Evolutionary conservation across 768 basidiomycete species (phyloP), one percentile per base, ranked within the genome.

Genomic region (Rhodosporidiobolus odoratus): DNA sequence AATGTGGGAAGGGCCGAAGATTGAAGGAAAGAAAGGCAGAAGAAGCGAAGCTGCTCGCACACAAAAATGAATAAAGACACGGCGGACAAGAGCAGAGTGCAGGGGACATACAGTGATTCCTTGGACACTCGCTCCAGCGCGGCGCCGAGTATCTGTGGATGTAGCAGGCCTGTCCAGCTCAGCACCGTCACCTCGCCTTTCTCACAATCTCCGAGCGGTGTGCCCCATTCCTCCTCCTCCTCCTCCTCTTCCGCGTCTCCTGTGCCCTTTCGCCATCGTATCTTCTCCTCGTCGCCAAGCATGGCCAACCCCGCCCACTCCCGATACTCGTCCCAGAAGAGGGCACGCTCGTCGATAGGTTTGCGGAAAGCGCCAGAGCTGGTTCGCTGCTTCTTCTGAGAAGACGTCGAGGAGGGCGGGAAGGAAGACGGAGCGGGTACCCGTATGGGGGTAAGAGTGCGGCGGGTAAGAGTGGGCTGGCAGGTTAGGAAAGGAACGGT

Each of bases 251-350:
- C 58, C 5, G n/a, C n/a, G n/a, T n/a, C n/a, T n/a, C n/a, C n/a
- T n/a, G n/a, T n/a, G n/a, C n/a, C 56, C 2, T 32, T 37, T 19
- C 60, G 13, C 62, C 58, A 41, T 13, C 6, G 52, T 30, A 57
- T 13, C 54, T 52, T 60, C 10, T 52, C 64, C 23, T 27, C 17
- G 16, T 32, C 61, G 2, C 65, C 72, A 13, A 70, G 41, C 13
- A 21, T 3, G 6, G 56, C 62, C 2, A 66, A 52, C 17, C 72
- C 72, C 16, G 61, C 23, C 72, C 72, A 73, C 38, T 73, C 72
- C 15, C 57, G 45, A n/a, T 69, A 65, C 37, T 38, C 19, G 38
- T 68, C 63, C 69, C 69, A 71, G 64, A 65, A 66, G 2, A 16
- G 56, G 15, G 43, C 61, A 12, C 52, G 41, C 37, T 52, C 67